Percentiles rank a stretch among this genome's conserved stretches.
phyloP scores from a whole-genome alignment of 306 rosid species.

The Abrus precatorius region DNA sequence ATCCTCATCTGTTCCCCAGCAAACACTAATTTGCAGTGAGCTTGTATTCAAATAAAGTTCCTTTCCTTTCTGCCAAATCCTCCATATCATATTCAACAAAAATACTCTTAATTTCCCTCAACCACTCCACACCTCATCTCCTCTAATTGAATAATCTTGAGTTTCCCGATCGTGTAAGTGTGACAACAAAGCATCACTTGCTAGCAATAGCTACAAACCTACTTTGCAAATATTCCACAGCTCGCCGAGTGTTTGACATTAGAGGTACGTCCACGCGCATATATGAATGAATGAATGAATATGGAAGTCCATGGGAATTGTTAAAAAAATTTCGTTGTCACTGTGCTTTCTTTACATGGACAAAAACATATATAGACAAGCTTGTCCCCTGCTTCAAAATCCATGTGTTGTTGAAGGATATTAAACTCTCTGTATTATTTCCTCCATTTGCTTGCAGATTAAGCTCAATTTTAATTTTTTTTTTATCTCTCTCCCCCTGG shows the following conservation, averaged over 20 bases:
- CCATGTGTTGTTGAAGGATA: neutral
- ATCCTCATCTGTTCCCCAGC: neutral
- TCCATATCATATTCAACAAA: neutral
- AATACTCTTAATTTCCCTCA: neutral
- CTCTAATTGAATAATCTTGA: neutral
- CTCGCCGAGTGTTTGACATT: neutral
- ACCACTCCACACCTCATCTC: neutral
- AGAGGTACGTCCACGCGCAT: neutral
- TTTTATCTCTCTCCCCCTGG: neutral
- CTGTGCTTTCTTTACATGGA: neutral
- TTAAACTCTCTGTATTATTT: neutral
- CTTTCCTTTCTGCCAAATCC: neutral
- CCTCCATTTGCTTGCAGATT: neutral
- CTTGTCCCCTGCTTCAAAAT: constrained; percentile 19
- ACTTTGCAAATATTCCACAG: neutral
- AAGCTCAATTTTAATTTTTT: neutral
- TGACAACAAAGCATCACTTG: neutral
- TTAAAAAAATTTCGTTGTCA: neutral
- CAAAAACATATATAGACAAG: neutral
- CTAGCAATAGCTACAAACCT: neutral
- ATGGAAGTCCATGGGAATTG: no score
- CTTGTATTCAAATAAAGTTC: neutral
- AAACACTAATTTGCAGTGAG: neutral
- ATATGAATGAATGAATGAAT: neutral
- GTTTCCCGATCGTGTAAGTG: neutral